Evolutionary conservation across 2,329 filamentous ascomycete genomes (phyloP), one percentile per base, ranked within the genome.

Genomic region (Fusarium irregulare): DNA sequence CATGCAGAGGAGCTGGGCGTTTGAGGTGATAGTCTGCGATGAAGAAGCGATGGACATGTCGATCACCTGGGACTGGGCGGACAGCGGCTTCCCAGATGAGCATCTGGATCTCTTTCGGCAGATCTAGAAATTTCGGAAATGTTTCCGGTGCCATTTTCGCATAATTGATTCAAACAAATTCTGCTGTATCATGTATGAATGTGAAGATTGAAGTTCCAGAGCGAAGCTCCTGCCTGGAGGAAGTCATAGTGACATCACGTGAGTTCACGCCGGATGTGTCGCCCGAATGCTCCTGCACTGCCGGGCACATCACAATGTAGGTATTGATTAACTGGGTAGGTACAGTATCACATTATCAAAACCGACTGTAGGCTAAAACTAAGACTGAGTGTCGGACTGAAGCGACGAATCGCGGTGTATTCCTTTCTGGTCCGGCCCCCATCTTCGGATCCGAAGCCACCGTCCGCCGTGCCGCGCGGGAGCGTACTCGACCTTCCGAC

Each of bases 41-140:
- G 3, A 44, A 61, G 34, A 71, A 71, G 41, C 59, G 47, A 28
- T 71, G 68, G 4, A 71, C 60, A n/a, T 71, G 60, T 3, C 64
- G 41, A 7, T 27, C 23, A 4, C 61, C 66, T 0, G 40, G 46
- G 0, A 55, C 13, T 0, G 68, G 63, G 10, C 68, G 64, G 10
- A 68, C 44, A 4, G 56, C 68, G 2, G 49, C 56, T 28, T 71
- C 56, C 68, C 64, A 71, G 10, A 71, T 62, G 1, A 62, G 6
- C 2, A 55, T 34, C 14, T 59, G 68, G 6, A 71, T 50, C 45
- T 71, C 68, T 11, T 40, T 56, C 1, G 68, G 64, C 4, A 71
- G 37, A 4, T 32, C 4, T 1, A 23, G 13, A 13, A 71, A 71
- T 1, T 54, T 20, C 6, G 44, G 37, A 8, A 71, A 71, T 11